Percentiles rank a stretch among this genome's conserved stretches.
Evolutionary conservation across 73 alveolate genomes (phyloP).

Genomic region (Symbiodinium pilosum): DNA sequence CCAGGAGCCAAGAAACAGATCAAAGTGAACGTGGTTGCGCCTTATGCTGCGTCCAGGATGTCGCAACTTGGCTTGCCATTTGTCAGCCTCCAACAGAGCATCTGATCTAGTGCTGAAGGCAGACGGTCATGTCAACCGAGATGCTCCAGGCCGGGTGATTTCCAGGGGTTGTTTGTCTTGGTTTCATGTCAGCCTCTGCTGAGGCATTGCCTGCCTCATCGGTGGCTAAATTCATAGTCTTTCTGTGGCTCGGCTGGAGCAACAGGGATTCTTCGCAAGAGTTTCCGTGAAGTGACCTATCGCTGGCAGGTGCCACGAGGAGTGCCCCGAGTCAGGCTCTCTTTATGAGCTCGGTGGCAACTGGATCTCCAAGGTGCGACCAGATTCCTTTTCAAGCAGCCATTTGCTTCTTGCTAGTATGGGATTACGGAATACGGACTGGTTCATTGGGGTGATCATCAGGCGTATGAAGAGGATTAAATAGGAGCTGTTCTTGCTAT

Average conservation of each 20-base stretch:
- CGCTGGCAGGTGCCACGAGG: constrained; percentile 97
- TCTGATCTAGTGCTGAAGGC: not conserved
- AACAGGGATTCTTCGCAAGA: not conserved
- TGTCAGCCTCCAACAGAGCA: not conserved
- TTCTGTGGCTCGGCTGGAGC: not conserved
- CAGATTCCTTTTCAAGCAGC: too few species aligned
- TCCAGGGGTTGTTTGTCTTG: not conserved
- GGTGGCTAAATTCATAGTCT: constrained; percentile 41
- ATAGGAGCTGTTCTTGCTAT: too few species aligned
- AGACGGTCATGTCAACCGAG: constrained; percentile 58
- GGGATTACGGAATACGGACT: too few species aligned
- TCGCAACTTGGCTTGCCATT: constrained; percentile 84
- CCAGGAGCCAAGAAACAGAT: constrained; percentile 95
- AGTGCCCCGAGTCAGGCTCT: constrained; percentile 96
- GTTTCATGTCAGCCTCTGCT: not conserved
- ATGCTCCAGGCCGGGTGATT: not conserved
- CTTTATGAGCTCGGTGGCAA: constrained; percentile 77
- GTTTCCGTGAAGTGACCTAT: too few species aligned
- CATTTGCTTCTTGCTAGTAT: too few species aligned
- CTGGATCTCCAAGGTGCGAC: constrained; percentile 85
- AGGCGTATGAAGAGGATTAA: too few species aligned
- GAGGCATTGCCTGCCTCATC: constrained; percentile 49
- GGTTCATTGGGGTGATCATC: too few species aligned
- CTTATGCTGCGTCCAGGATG: constrained; percentile 99
- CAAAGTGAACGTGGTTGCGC: constrained; percentile 98